phyloP scores from a whole-genome alignment of 164 flowering plant genomes.

The Annona squamosa region DNA sequence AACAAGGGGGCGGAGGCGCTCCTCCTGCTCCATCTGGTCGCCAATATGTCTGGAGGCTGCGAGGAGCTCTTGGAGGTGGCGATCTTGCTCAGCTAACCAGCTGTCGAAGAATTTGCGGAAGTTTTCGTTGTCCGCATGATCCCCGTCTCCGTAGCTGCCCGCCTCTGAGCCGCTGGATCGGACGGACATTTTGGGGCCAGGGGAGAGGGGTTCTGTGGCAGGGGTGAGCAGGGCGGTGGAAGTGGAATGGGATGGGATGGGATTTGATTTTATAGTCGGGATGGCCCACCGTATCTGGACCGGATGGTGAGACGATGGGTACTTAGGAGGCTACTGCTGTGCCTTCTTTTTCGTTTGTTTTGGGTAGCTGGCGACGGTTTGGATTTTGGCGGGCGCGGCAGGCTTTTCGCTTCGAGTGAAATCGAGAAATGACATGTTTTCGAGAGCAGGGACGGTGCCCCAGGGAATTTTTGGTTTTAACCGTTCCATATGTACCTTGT shows the following conservation, averaged over 20 bases:
- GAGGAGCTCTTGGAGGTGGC: slow-evolving; percentile 26
- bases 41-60: slow-evolving; percentile 9
- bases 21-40: neutral
- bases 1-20: slow-evolving; percentile 15
- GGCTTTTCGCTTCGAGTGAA: no score
- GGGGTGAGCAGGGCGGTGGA: neutral
- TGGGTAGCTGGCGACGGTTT: no score
- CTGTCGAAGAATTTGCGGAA: slow-evolving; percentile 22
- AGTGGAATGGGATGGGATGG: neutral
- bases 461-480: no score
- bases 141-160: neutral
- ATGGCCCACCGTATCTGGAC: neutral
- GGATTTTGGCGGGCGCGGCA: no score
- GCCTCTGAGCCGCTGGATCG: neutral
- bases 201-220: neutral
- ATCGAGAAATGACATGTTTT: no score
- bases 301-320: neutral
- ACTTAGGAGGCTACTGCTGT: no score
- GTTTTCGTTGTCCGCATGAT: neutral
- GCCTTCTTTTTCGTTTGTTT: no score
- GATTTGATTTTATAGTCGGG: neutral
- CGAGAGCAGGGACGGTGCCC: no score
- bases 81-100: slow-evolving; percentile 32
- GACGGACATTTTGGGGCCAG: neutral
- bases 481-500: no score